These are phyloP conservation scores for Rubia yunnanensis DNA, from an alignment of 257 asterid species.

Conservation along the genomic window DNA sequence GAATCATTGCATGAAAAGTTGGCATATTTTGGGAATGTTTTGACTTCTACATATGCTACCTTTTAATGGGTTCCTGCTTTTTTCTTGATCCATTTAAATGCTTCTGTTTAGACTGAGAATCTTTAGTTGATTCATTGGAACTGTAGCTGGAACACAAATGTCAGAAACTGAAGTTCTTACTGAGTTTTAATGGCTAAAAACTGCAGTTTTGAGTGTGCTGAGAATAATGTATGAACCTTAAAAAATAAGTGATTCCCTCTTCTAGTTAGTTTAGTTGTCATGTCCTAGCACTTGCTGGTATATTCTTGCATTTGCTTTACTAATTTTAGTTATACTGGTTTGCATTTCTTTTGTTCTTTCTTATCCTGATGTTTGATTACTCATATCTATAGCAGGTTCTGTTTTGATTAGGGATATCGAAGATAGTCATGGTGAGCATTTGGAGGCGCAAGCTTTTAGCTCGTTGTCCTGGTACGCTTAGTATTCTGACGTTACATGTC, in stretches of 20 bases:
- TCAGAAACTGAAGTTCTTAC: not conserved
- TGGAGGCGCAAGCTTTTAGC: constrained; percentile 68
- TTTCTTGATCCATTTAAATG: not conserved
- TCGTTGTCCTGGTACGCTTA: constrained; percentile 51
- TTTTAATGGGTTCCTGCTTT: not conserved
- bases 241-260: not conserved
- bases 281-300: not conserved
- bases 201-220: not conserved
- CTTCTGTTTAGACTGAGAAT: not conserved
- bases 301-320: no score
- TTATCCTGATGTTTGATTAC: not conserved
- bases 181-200: not conserved
- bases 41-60: not conserved
- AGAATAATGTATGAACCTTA: not conserved
- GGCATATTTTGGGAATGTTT: not conserved
- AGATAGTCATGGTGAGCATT: constrained; percentile 77
- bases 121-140: not conserved
- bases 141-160: not conserved
- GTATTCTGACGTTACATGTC: not conserved
- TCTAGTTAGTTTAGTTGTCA: not conserved
- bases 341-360: not conserved
- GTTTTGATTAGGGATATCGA: constrained; percentile 24
- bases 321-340: no score
- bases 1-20: constrained; percentile 7
- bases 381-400: constrained; percentile 11